These are phyloP conservation scores for Leccinum sublutescens DNA, from an alignment of 768 basidiomycete genomes.

Conservation along the genomic window DNA sequence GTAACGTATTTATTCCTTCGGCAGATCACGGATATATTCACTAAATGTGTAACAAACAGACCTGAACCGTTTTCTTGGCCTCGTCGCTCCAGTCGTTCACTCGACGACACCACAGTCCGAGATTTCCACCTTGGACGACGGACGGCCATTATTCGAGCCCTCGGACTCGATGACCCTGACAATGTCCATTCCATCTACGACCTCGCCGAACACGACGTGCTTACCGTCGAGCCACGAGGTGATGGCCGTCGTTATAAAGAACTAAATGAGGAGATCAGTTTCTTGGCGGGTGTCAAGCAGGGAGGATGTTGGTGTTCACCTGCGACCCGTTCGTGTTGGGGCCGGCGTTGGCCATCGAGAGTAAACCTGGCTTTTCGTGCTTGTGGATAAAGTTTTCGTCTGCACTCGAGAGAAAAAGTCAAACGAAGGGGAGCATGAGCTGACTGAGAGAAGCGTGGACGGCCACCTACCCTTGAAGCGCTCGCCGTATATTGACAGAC, in stretches of 20 bases:
- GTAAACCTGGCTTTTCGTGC: constrained; percentile 62
- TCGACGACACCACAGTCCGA: constrained; percentile 50
- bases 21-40: neutral
- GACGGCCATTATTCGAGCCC: constrained; percentile 27
- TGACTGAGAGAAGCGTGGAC: too few species aligned
- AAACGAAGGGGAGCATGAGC: neutral
- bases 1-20: constrained; percentile 3
- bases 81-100: constrained; percentile 6
- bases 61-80: neutral
- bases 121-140: constrained; percentile 48
- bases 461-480: constrained; percentile 62
- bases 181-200: constrained; percentile 42
- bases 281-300: neutral
- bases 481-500: constrained; percentile 83
- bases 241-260: constrained; percentile 73
- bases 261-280: constrained; percentile 36
- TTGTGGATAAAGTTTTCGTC: constrained; percentile 71
- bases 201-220: constrained; percentile 49
- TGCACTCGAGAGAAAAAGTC: constrained; percentile 13
- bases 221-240: constrained; percentile 59
- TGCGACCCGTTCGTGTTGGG: constrained; percentile 80
- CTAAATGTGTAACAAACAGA: neutral
- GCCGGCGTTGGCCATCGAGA: constrained; percentile 90
- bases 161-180: constrained; percentile 40
- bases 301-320: constrained; percentile 31